Base-by-base conservation (phyloP, 345 rosid genomes). In the Gynandropsis gynandra region DNA sequence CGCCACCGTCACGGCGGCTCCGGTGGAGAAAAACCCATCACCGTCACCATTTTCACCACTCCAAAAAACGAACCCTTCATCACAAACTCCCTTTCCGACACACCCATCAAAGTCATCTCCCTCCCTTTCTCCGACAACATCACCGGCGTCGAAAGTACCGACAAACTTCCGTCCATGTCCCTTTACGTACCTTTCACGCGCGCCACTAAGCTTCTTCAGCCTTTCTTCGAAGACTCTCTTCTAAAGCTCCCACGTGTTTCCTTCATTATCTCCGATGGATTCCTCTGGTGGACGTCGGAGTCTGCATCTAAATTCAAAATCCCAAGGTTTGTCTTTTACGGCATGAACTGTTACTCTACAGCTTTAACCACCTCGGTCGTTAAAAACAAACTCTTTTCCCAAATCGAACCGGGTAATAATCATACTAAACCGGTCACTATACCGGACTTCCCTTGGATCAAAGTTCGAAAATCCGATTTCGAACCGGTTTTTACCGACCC, bases 201-300 rank as follows among this genome's bases (percentile, higher is more conserved):
- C 0, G 84, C 87, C 64, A 80, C 95, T 15, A 66, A 62, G 50
- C 65, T 37, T 49, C 78, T 89, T 75, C 83, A 79, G 47, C 76
- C 83, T 0, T 47, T 58, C 39, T 73, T 82, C 35, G 89, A 85
- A 52, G 59, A 39, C 0, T 54, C 62, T 13, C 68, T 85, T 8
- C 58, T 64, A 35, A 54, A 18, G 20, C 73, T 77, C 24, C 76
- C 78, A 9, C 54, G 36, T 11, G 80, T 72, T 8, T 74, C 67
- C 12, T 76, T 85, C 68, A 61, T 85, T 52, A 82, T 83, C 9
- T 74, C 89, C 1, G 95, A 85, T 39, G 72, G 75, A 1, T 83
- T 89, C 63, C 75, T 89, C 3, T 89, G 87, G 87, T 89, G 95
- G 97, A 78, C 82, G 5, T 47, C 66, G 4, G 89, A 89, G 6